Conservation (phyloP, 495 filamentous ascomycete genomes). For the Choiromyces venosus region DNA sequence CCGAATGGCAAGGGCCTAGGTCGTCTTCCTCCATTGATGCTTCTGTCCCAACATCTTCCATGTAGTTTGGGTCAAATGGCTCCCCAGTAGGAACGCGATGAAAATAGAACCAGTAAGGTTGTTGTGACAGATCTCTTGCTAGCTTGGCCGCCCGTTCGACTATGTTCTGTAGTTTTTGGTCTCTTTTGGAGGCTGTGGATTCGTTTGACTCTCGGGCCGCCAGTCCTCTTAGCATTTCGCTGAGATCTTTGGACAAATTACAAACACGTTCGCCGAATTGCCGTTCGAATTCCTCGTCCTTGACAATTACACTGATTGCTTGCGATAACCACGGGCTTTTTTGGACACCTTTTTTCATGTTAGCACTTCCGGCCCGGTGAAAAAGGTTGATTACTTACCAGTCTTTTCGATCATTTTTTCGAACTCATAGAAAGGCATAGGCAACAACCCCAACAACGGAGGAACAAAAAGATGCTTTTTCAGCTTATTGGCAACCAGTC, state of each 20-base stretch:
- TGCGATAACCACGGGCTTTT: background rate
- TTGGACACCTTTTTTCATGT: background rate
- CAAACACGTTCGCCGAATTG: background rate
- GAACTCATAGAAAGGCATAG: background rate
- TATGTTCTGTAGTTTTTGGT: background rate
- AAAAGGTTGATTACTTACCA: background rate
- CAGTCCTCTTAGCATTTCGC: background rate
- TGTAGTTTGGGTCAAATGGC: too few species aligned
- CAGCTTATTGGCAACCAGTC: background rate
- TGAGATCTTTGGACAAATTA: background rate
- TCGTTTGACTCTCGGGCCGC: background rate
- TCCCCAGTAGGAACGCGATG: too few species aligned
- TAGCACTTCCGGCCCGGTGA: background rate
- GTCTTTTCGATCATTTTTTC: background rate
- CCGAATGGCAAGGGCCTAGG: too few species aligned
- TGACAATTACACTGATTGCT: conserved; percentile 6
- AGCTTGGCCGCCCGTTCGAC: background rate
- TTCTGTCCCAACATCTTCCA: too few species aligned
- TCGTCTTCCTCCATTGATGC: too few species aligned
- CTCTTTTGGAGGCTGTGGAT: background rate
- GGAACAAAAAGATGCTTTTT: background rate
- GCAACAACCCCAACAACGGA: background rate
- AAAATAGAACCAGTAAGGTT: too few species aligned
- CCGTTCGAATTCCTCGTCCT: background rate
- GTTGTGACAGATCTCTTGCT: too few species aligned